A percentile compares a stretch with the other conserved stretches of the same genome.
These are phyloP conservation scores for Otatea glauca DNA, from an alignment of 176 grass and related monocot species.

Conservation along the genomic window DNA sequence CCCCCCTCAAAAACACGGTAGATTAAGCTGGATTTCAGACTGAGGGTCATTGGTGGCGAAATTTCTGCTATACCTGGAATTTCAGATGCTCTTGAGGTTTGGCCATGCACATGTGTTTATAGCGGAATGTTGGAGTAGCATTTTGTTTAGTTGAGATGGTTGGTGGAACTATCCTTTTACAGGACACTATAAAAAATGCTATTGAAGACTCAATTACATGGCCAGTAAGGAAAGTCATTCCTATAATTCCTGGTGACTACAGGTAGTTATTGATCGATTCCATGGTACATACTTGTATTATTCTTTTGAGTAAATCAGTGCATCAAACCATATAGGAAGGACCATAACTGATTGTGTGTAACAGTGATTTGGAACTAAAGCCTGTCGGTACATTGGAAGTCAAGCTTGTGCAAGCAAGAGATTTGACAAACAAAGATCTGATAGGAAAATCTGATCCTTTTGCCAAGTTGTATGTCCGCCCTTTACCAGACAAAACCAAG, in stretches of 20 bases:
- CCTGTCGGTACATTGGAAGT: slow-evolving; percentile 91
- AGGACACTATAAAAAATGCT: slow-evolving; percentile 95
- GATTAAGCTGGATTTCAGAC: slow-evolving; percentile 98
- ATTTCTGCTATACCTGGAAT: slow-evolving; percentile 91
- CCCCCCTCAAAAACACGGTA: slow-evolving; percentile 36
- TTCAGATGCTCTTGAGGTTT: slow-evolving; percentile 94
- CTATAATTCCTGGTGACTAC: slow-evolving; percentile 96
- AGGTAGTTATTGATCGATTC: slow-evolving; percentile 56
- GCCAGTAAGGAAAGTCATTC: slow-evolving; percentile 94
- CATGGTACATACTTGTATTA: slow-evolving; percentile 16
- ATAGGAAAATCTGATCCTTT: slow-evolving; percentile 99
- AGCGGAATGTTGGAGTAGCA: slow-evolving; percentile 17
- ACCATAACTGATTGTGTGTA: slow-evolving; percentile 22
- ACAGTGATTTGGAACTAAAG: slow-evolving; percentile 94
- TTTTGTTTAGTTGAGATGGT: slow-evolving; percentile 32
- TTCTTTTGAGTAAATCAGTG: neutral
- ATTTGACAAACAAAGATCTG: slow-evolving; percentile 93
- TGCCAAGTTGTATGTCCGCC: slow-evolving; percentile 74
- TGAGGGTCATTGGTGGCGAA: slow-evolving; percentile 91
- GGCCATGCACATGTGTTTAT: slow-evolving; percentile 8
- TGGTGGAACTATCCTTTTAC: slow-evolving; percentile 37
- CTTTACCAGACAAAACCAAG: slow-evolving; percentile 91
- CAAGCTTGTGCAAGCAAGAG: slow-evolving; percentile 92
- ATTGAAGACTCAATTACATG: slow-evolving; percentile 94
- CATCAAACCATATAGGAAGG: slow-evolving; percentile 29